Base-by-base conservation (phyloP, 768 basidiomycete genomes). In the Clitopilus hobsonii region DNA sequence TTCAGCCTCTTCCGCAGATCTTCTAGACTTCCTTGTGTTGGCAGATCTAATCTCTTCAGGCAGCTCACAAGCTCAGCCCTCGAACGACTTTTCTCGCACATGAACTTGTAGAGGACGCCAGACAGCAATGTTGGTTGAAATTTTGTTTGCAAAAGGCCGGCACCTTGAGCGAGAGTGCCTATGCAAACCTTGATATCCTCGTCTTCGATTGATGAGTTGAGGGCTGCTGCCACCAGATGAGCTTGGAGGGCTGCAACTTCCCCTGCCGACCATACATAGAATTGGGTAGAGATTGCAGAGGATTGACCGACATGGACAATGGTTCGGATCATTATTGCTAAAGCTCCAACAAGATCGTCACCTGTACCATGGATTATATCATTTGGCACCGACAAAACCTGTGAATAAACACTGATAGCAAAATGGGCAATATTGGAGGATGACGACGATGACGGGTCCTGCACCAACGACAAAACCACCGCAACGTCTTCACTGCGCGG, bases 101-200 rank as follows among this genome's bases (percentile, higher is more conserved):
- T 61, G 63, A 78, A 79, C 26, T 64, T 68, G 28, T 78, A 61
- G 5, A 79, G 69, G 3, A 72, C 74, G 2, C 75, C 78, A 2
- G 74, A 75, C 11, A 81, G 67, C 22, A 81, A 56, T 2, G 76
- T 56, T 5, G 79, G 79, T 59, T 80, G 78, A 56, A 76, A 80
- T 8, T 73, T 68, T 4, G 79, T 81, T 28, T 75, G 72, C n/a
- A 80, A 65, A 6, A 79, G 68, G 0, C 77, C 71, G 1, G 76
- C 76, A 0, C 79, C 79, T 59, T 80, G 74, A 6, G 74, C 69
- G 6, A 81, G 70, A 20, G 78, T 73, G n/a, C 75, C 77, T n/a
- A 81, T 74, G 55, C 78, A 79, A 5, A 76, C 53, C 5, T 76
- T 76, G 24, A 78, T 66, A 47, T 76, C 73, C 3, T 63, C 61